Percentiles rank a stretch among this genome's conserved stretches.
These are phyloP conservation scores for Aschersonia sp. DNA, from an alignment of 2,329 filamentous ascomycete genomes.

Conservation along the genomic window DNA sequence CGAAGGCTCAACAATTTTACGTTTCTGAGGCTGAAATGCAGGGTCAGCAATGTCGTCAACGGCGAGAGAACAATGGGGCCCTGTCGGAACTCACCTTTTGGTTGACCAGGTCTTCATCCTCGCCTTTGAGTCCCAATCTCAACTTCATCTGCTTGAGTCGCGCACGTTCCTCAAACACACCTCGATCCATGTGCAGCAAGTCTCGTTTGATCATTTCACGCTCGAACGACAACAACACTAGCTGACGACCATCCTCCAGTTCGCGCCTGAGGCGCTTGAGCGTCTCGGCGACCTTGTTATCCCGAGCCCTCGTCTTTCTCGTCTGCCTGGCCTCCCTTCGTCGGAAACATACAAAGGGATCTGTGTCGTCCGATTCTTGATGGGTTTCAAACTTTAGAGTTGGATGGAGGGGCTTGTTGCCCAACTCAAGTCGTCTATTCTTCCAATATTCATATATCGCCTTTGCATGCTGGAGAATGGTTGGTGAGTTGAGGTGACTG, in stretches of 20 bases:
- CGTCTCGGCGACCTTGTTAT: conserved; percentile 89
- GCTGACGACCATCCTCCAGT: conserved; percentile 72
- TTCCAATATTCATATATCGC: conserved; percentile 87
- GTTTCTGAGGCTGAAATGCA: conserved; percentile 48
- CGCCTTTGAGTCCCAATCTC: conserved; percentile 74
- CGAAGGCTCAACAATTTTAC: conserved; percentile 46
- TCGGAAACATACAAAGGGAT: conserved; percentile 97
- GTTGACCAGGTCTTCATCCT: conserved; percentile 90
- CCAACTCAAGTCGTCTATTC: conserved; percentile 46
- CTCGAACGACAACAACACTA: conserved; percentile 63
- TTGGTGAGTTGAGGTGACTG: conserved; percentile 31
- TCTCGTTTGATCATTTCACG: conserved; percentile 72
- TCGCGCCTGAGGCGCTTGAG: conserved; percentile 82
- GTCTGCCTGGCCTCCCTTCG: conserved; percentile 87
- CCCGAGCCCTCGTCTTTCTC: conserved; percentile 84
- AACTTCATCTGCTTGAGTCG: conserved; percentile 80
- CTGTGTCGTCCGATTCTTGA: conserved; percentile 84
- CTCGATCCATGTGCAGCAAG: conserved; percentile 56
- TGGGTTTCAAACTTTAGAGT: conserved; percentile 87
- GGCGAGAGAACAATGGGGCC: neutral
- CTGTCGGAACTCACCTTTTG: conserved; percentile 54
- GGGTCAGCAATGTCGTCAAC: conserved; percentile 16
- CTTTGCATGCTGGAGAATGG: conserved; percentile 47
- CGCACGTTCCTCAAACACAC: conserved; percentile 69
- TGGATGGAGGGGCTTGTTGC: conserved; percentile 61